A percentile compares a stretch with the other conserved stretches of the same genome.
These are phyloP conservation scores for Amanita pallidorosea DNA, from an alignment of 768 basidiomycete species.

Conservation along the genomic window DNA sequence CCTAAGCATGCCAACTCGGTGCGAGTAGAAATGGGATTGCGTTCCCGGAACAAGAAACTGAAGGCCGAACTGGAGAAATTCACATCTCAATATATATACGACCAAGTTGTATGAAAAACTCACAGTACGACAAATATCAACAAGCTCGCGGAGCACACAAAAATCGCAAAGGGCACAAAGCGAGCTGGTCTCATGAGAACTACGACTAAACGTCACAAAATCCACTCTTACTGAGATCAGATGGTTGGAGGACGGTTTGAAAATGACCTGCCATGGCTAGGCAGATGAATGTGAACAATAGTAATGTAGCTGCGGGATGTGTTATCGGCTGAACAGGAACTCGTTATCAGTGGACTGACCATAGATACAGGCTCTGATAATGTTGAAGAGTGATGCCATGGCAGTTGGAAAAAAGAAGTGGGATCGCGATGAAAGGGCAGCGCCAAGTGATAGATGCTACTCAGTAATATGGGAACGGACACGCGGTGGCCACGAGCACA, in stretches of 20 bases:
- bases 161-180: slow-evolving; percentile 80
- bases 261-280: slow-evolving; percentile 75
- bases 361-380: slow-evolving; percentile 57
- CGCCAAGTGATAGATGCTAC: slow-evolving; percentile 32
- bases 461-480: slow-evolving; percentile 18
- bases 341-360: slow-evolving; percentile 27
- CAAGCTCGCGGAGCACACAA: slow-evolving; percentile 63
- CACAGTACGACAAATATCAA: slow-evolving; percentile 60
- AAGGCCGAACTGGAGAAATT: slow-evolving; percentile 41
- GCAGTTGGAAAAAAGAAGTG: slow-evolving; percentile 21
- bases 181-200: slow-evolving; percentile 41
- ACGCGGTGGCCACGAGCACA: slow-evolving; percentile 36
- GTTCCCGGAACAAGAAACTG: slow-evolving; percentile 48
- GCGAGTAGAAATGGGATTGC: slow-evolving; percentile 73
- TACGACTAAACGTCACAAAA: slow-evolving; percentile 5
- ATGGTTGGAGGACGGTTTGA: slow-evolving; percentile 56
- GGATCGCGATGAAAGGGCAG: slow-evolving; percentile 17
- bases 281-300: slow-evolving; percentile 71
- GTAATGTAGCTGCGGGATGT: slow-evolving; percentile 38
- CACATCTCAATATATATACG: not conserved
- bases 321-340: not conserved
- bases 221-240: slow-evolving; percentile 62
- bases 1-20: slow-evolving; percentile 66
- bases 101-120: slow-evolving; percentile 16
- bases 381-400: slow-evolving; percentile 69